These are phyloP conservation scores for Pleurostoma richardsiae DNA, from an alignment of 2,329 filamentous ascomycete species.

Conservation along the genomic window DNA sequence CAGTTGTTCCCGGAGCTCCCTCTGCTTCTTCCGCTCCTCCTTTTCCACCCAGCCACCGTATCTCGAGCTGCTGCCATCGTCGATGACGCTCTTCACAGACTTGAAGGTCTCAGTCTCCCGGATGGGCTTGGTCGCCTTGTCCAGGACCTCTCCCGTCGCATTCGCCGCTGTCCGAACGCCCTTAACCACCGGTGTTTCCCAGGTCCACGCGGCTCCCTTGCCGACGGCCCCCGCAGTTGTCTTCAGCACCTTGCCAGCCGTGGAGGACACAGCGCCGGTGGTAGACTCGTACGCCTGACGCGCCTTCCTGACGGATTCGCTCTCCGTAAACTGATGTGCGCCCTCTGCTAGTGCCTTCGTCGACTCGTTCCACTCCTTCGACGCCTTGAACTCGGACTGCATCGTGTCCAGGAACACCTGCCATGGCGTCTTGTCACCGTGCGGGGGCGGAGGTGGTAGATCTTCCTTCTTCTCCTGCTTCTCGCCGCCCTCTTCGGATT, in stretches of 20 bases:
- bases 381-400: slow-evolving; percentile 87
- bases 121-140: slow-evolving; percentile 92
- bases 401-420: slow-evolving; percentile 98
- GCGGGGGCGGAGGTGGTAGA: slow-evolving; percentile 81
- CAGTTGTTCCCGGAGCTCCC: slow-evolving; percentile 68
- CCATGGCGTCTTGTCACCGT: slow-evolving; percentile 98
- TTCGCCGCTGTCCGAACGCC: slow-evolving; percentile 82
- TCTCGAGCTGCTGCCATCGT: slow-evolving; percentile 91
- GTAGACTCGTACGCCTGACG: slow-evolving; percentile 83
- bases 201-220: slow-evolving; percentile 91
- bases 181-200: slow-evolving; percentile 92
- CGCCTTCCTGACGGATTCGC: slow-evolving; percentile 81
- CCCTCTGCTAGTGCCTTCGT: slow-evolving; percentile 90
- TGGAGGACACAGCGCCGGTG: slow-evolving; percentile 74
- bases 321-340: slow-evolving; percentile 88
- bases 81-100: slow-evolving; percentile 90
- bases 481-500: slow-evolving; percentile 42
- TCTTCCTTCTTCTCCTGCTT: slow-evolving; percentile 62
- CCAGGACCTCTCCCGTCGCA: slow-evolving; percentile 78
- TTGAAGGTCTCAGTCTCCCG: slow-evolving; percentile 93
- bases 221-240: slow-evolving; percentile 81
- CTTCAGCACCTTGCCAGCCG: slow-evolving; percentile 76
- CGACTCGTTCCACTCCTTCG: slow-evolving; percentile 98
- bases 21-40: slow-evolving; percentile 78
- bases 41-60: slow-evolving; percentile 98